These are phyloP conservation scores for Phytophthora crassamura DNA, from an alignment of 352 stramenopile genomes.

Conservation along the genomic window DNA sequence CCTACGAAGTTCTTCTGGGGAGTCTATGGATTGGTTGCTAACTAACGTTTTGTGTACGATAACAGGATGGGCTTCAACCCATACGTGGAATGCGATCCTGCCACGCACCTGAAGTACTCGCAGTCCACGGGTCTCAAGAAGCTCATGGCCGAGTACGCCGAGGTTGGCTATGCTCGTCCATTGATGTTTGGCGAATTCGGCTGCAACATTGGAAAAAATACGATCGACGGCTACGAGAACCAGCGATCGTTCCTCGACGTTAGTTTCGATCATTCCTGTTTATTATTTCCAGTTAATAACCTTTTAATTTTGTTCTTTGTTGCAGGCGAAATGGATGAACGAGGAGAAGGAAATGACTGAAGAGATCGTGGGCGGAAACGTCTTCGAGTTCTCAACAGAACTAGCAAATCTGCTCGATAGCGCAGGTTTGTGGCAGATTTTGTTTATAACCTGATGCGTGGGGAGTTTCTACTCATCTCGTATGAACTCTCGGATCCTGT, in stretches of 20 bases:
- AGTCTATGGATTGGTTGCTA: too few relatives aligned
- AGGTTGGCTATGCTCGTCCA: conserved; percentile 53
- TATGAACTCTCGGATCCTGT: too few relatives aligned
- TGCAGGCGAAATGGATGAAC: conserved; percentile 79
- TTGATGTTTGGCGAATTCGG: conserved; percentile 85
- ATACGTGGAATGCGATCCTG: conserved; percentile 67
- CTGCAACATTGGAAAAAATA: conserved; percentile 72
- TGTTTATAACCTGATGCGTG: too few relatives aligned
- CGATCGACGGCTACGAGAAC: conserved; percentile 71
- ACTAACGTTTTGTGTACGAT: background rate
- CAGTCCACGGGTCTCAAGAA: conserved; percentile 65
- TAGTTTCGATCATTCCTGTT: too few relatives aligned
- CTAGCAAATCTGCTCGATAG: too few relatives aligned
- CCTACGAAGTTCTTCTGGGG: background rate
- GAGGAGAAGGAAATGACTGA: conserved; percentile 68
- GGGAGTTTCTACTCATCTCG: too few relatives aligned
- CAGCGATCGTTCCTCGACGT: conserved; percentile 70
- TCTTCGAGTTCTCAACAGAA: conserved; percentile 80
- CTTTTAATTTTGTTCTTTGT: too few relatives aligned
- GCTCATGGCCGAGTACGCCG: conserved; percentile 67
- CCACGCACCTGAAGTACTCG: conserved; percentile 55
- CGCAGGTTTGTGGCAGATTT: too few relatives aligned
- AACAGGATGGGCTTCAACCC: conserved; percentile 57
- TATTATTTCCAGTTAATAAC: too few relatives aligned
- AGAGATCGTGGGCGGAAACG: conserved; percentile 74